Conservation (phyloP, 2,329 filamentous ascomycete genomes). For the Botrytis hyacinthi region DNA sequence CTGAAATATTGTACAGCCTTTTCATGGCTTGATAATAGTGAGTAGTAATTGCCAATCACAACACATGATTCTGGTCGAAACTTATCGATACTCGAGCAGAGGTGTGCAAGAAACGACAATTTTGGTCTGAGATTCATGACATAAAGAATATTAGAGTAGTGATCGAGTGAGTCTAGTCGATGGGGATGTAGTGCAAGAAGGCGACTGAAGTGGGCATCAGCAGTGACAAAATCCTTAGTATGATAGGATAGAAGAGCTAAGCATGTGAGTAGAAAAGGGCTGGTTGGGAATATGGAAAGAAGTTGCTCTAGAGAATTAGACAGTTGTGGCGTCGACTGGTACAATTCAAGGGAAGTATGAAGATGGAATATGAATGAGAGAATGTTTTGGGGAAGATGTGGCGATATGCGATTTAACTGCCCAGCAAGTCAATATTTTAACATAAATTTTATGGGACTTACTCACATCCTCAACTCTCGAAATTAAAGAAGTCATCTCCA, state of each 20-base stretch:
- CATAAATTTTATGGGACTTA: constrained; percentile 23
- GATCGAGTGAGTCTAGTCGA: constrained; percentile 84
- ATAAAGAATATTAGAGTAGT: constrained; percentile 97
- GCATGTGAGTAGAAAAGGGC: constrained; percentile 87
- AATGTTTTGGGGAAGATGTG: constrained; percentile 81
- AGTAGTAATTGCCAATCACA: constrained; percentile 97
- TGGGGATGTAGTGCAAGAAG: constrained; percentile 72
- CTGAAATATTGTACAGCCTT: constrained; percentile 98
- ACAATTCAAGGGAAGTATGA: constrained; percentile 86
- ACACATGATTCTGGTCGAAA: constrained; percentile 97
- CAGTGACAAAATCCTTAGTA: constrained; percentile 72
- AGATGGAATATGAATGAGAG: constrained; percentile 94
- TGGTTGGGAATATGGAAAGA: constrained; percentile 79
- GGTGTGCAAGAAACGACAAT: constrained; percentile 85
- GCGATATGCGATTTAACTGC: constrained; percentile 68
- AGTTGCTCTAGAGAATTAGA: constrained; percentile 75
- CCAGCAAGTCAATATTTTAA: constrained; percentile 34
- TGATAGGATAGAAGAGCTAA: constrained; percentile 87
- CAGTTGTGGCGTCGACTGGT: constrained; percentile 75
- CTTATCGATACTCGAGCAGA: constrained; percentile 88
- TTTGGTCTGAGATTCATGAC: constrained; percentile 87
- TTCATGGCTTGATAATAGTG: constrained; percentile 88
- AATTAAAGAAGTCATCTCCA: constrained; percentile 82
- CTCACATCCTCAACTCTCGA: constrained; percentile 77
- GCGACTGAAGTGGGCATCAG: constrained; percentile 70